Evolutionary conservation across 257 asterid species (phyloP).

Genomic region (Solanum pimpinellifolium): DNA sequence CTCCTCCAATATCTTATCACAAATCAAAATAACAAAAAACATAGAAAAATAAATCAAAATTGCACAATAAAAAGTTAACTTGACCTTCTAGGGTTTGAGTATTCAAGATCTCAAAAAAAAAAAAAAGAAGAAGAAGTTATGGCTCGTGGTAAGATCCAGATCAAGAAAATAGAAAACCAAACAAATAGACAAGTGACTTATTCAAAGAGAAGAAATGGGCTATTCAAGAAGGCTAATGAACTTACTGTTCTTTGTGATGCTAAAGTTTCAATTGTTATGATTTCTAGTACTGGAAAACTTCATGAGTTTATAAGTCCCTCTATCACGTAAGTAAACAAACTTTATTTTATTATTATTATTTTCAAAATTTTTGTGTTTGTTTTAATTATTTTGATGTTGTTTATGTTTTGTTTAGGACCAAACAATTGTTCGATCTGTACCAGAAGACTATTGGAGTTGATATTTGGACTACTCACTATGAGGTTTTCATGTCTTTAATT

Average conservation of each 20-base stretch:
- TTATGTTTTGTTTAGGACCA: conserved; percentile 36
- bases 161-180: conserved; percentile 89
- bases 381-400: background rate
- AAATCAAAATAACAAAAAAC: background rate
- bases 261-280: conserved; percentile 72
- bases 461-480: conserved; percentile 77
- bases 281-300: conserved; percentile 79
- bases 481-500: conserved; percentile 31
- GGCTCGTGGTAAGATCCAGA: conserved; percentile 99
- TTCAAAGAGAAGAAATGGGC: conserved; percentile 94
- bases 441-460: conserved; percentile 66
- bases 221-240: conserved; percentile 90
- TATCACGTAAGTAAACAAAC: conserved; percentile 15
- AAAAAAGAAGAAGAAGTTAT: conserved; percentile 5
- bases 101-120: background rate
- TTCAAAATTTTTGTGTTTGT: background rate
- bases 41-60: background rate
- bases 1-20: background rate
- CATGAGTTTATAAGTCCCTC: conserved; percentile 87
- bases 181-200: conserved; percentile 95
- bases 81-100: background rate
- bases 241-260: conserved; percentile 95
- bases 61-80: background rate
- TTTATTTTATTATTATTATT: background rate
- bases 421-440: conserved; percentile 69